Percentiles rank a stretch among this genome's conserved stretches.
phyloP scores from a whole-genome alignment of 1,284 basidiomycete species.

The Ganoderma meredithae region DNA sequence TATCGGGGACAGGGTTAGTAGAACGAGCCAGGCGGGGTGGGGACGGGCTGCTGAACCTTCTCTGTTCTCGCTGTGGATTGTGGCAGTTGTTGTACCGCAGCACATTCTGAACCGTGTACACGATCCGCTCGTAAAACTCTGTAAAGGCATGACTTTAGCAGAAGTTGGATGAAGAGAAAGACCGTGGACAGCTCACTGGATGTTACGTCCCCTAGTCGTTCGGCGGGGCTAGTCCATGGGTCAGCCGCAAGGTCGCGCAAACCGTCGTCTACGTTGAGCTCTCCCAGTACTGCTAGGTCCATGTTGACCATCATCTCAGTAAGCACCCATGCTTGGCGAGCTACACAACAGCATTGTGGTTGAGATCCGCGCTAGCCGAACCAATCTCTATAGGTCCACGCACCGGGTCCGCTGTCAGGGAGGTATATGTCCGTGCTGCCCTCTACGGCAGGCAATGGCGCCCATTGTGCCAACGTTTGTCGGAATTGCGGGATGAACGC shows the following conservation, averaged over 20 bases:
- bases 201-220: conserved; percentile 50
- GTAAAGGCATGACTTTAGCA: not conserved
- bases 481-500: conserved; percentile 75
- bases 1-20: not conserved
- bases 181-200: conserved; percentile 39
- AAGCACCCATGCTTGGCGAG: conserved; percentile 56
- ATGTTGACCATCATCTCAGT: conserved; percentile 71
- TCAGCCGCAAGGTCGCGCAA: conserved; percentile 45
- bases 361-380: not conserved
- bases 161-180: not conserved
- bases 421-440: conserved; percentile 20
- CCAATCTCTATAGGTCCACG: conserved; percentile 27
- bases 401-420: conserved; percentile 46
- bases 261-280: conserved; percentile 49
- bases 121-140: conserved; percentile 50
- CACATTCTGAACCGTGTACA: conserved; percentile 43
- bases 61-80: conserved; percentile 23
- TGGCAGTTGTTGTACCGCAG: conserved; percentile 33
- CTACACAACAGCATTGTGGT: conserved; percentile 22
- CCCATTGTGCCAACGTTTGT: conserved; percentile 55
- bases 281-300: conserved; percentile 55
- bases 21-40: not conserved
- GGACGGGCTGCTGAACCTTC: conserved; percentile 38
- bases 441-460: conserved; percentile 40
- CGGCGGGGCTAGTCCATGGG: conserved; percentile 43